Evolutionary conservation across 1,284 basidiomycete genomes (phyloP).

Genomic region (Ustilago vetiveriae): DNA sequence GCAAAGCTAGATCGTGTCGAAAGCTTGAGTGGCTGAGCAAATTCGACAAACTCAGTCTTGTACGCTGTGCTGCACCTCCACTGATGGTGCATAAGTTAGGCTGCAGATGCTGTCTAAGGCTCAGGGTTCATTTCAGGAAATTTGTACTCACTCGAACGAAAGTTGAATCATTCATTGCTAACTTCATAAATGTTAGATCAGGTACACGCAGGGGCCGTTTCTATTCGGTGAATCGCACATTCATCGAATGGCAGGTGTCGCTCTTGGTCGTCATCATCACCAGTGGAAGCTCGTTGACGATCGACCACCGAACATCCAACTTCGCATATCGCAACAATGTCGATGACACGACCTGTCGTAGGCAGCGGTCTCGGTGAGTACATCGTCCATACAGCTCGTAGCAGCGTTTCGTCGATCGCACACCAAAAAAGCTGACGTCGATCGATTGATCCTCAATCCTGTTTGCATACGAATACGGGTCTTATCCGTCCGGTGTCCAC

Average conservation of each 20-base stretch:
- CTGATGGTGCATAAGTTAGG: slow-evolving; percentile 22
- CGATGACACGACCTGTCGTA: slow-evolving; percentile 47
- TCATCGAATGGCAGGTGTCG: slow-evolving; percentile 6
- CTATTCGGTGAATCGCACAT: not conserved
- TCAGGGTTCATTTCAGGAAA: slow-evolving; percentile 22
- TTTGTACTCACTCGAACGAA: no score
- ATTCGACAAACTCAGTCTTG: not conserved
- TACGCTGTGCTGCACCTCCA: slow-evolving; percentile 23
- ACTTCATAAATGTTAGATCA: slow-evolving; percentile 12
- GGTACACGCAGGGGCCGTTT: slow-evolving; percentile 24
- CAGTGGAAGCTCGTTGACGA: not conserved
- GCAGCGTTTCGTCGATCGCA: not conserved
- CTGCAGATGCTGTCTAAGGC: slow-evolving; percentile 11
- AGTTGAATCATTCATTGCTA: slow-evolving; percentile 1
- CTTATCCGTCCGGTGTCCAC: not conserved
- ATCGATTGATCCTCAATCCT: not conserved
- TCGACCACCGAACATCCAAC: not conserved
- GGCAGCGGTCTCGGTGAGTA: slow-evolving; percentile 55
- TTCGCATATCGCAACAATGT: slow-evolving; percentile 22
- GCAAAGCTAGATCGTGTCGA: not conserved
- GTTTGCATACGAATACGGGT: not conserved
- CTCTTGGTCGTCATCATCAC: slow-evolving; percentile 1
- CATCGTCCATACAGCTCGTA: not conserved
- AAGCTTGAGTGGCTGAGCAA: slow-evolving; percentile 25
- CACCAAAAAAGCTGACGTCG: slow-evolving; percentile 1